A percentile compares a stretch with the other conserved stretches of the same genome.
phyloP scores from a whole-genome alignment of 2,329 filamentous ascomycete species.

The Aspergillus vadensis region DNA sequence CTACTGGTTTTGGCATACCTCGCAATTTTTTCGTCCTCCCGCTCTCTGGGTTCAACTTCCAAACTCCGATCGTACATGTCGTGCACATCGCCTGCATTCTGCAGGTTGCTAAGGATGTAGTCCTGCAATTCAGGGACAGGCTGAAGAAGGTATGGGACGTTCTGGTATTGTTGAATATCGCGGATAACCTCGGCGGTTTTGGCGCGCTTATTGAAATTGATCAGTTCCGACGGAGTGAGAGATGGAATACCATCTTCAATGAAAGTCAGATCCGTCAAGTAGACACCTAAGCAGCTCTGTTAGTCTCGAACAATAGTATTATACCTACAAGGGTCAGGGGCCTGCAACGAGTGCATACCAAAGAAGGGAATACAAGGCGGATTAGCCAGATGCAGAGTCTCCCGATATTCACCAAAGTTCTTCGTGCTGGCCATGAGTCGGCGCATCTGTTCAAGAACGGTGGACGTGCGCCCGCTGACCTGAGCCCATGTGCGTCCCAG shows the following conservation, averaged over 20 bases:
- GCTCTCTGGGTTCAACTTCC: slow-evolving; percentile 87
- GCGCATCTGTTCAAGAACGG: slow-evolving; percentile 84
- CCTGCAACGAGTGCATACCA: slow-evolving; percentile 63
- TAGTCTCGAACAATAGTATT: not conserved
- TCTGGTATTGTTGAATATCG: slow-evolving; percentile 98
- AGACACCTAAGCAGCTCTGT: slow-evolving; percentile 68
- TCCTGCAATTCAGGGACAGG: slow-evolving; percentile 90
- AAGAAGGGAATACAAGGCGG: slow-evolving; percentile 98
- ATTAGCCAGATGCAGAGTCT: slow-evolving; percentile 87
- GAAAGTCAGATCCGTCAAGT: slow-evolving; percentile 94
- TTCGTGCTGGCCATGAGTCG: slow-evolving; percentile 95
- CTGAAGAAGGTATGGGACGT: slow-evolving; percentile 90
- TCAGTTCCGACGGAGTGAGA: slow-evolving; percentile 91
- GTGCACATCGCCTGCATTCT: slow-evolving; percentile 90
- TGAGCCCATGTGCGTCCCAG: slow-evolving; percentile 92
- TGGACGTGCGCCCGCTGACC: slow-evolving; percentile 80
- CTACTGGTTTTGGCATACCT: slow-evolving; percentile 65
- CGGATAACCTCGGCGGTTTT: slow-evolving; percentile 98
- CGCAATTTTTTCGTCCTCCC: slow-evolving; percentile 99
- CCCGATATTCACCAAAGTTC: slow-evolving; percentile 96
- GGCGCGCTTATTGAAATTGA: slow-evolving; percentile 97
- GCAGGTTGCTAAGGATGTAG: slow-evolving; percentile 96
- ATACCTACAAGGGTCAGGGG: not conserved
- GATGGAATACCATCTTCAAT: slow-evolving; percentile 98
- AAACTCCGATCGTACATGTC: slow-evolving; percentile 99